Evolutionary conservation across 306 rosid species (phyloP).

Genomic region (Carpinus viminea): DNA sequence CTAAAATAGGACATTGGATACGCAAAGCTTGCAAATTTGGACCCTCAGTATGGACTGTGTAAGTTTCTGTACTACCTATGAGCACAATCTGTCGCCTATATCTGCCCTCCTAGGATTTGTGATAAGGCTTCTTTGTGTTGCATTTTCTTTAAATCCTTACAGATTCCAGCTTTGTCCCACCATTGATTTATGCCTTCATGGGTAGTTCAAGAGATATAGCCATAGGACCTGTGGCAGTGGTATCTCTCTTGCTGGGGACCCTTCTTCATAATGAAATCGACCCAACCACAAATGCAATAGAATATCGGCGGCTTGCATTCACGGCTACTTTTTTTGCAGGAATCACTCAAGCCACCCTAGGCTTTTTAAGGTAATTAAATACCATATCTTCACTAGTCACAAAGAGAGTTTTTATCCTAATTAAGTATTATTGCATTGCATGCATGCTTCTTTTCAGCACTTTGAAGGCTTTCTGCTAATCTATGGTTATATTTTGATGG

Average conservation of each 20-base stretch:
- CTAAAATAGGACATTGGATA: slow-evolving; percentile 82
- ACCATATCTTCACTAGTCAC: not conserved
- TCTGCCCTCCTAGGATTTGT: slow-evolving; percentile 21
- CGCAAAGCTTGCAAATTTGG: slow-evolving; percentile 83
- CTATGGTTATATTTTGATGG: slow-evolving; percentile 1
- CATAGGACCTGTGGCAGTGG: slow-evolving; percentile 96
- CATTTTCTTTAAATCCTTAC: slow-evolving; percentile 25
- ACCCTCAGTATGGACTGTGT: slow-evolving; percentile 91
- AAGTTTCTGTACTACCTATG: slow-evolving; percentile 35
- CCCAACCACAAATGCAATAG: slow-evolving; percentile 42
- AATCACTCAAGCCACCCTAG: slow-evolving; percentile 90
- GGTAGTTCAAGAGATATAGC: slow-evolving; percentile 98
- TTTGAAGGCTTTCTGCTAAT: slow-evolving; percentile 5
- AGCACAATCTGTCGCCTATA: slow-evolving; percentile 2
- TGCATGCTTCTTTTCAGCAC: slow-evolving; percentile 1
- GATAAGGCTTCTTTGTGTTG: slow-evolving; percentile 20
- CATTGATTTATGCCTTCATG: slow-evolving; percentile 87
- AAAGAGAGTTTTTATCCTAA: slow-evolving; percentile 8
- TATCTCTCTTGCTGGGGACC: slow-evolving; percentile 88
- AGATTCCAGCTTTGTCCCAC: slow-evolving; percentile 98
- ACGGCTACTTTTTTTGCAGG: slow-evolving; percentile 97
- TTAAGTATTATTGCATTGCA: slow-evolving; percentile 9
- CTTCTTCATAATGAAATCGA: slow-evolving; percentile 71
- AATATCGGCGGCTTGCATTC: slow-evolving; percentile 79
- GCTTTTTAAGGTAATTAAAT: slow-evolving; percentile 62